Evolutionary conservation across 2,329 filamentous ascomycete genomes (phyloP), one percentile per base, ranked within the genome.

Genomic region (Fusarium mexicanum): DNA sequence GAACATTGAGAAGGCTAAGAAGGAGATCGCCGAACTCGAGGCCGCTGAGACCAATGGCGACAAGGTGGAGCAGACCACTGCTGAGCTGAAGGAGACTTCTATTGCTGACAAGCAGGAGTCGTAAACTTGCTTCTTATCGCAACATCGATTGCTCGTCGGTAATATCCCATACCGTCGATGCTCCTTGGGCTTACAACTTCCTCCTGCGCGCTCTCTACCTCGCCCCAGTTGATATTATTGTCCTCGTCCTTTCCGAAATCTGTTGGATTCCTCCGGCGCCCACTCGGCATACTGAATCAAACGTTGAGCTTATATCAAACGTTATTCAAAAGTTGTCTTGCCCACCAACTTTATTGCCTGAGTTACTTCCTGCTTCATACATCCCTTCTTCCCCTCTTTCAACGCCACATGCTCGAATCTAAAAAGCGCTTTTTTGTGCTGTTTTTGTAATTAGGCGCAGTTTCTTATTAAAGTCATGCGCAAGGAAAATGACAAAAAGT

Each of bases 1-100:
- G 96, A 99, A 99, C 88, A 92, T 98, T 71, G 94, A 94, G 74
- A 98, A 98, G 85, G 96, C 96, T 71, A 93, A 98, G 87, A 96
- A 96, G 84, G 95, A 98, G 84, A 97, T 99, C 73, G 94, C 95
- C 81, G 91, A 92, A 77, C 90, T 98, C 64, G 96, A 98, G 79
- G 84, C 86, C 61, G 86, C 84, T 71, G 87, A 87, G 73, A 84
- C 84, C 75, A 86, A 86, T 80, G 86, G 82, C 70, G 86, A 87
- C 73, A 86, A 85, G 70, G 87, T 90, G 61, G 90, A 88, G 46
- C 87, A 88, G 69, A 85, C 86, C 63, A 85, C 87, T 58, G 81
- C 86, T 61, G 86, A 85, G 64, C 83, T 90, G 65, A 86, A 89
- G 83, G 84, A 89, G 74, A 81, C 84, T 64, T 85, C 87, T 47